Evolutionary conservation across 2,329 filamentous ascomycete genomes (phyloP).

Genomic region (Exophiala calicioides): DNA sequence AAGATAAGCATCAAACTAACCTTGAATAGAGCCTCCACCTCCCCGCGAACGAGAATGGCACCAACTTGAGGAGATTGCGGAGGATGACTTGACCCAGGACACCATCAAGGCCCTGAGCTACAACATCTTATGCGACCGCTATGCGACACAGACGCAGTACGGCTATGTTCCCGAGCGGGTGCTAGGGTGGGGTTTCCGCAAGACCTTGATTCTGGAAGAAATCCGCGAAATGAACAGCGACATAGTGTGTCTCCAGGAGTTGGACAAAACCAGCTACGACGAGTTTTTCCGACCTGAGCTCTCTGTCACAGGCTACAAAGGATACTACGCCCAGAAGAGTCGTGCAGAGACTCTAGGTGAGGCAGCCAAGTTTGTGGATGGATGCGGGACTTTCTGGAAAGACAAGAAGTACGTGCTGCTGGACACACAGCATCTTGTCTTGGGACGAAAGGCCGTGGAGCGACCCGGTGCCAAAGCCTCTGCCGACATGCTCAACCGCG

Average conservation of each 20-base stretch:
- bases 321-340: conserved; percentile 87
- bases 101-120: conserved; percentile 85
- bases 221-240: conserved; percentile 78
- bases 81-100: conserved; percentile 57
- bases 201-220: conserved; percentile 79
- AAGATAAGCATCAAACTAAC: too few relatives aligned
- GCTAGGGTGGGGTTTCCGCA: conserved; percentile 83
- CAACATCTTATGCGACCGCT: conserved; percentile 95
- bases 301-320: conserved; percentile 86
- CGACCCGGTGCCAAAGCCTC: conserved; percentile 96
- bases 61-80: conserved; percentile 62
- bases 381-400: conserved; percentile 96
- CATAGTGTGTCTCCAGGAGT: conserved; percentile 89
- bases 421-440: conserved; percentile 93
- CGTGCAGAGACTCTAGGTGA: conserved; percentile 90
- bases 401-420: conserved; percentile 89
- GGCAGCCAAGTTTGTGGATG: conserved; percentile 87
- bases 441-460: conserved; percentile 88
- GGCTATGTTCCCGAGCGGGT: conserved; percentile 85
- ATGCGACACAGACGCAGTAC: conserved; percentile 80
- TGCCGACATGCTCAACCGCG: conserved; percentile 95
- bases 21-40: conserved; percentile 67
- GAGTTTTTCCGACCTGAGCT: conserved; percentile 87
- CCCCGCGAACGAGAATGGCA: conserved; percentile 77
- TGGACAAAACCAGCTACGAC: conserved; percentile 88